Conservation (phyloP, 1,284 basidiomycete genomes). For the Microbotryum violaceum region DNA sequence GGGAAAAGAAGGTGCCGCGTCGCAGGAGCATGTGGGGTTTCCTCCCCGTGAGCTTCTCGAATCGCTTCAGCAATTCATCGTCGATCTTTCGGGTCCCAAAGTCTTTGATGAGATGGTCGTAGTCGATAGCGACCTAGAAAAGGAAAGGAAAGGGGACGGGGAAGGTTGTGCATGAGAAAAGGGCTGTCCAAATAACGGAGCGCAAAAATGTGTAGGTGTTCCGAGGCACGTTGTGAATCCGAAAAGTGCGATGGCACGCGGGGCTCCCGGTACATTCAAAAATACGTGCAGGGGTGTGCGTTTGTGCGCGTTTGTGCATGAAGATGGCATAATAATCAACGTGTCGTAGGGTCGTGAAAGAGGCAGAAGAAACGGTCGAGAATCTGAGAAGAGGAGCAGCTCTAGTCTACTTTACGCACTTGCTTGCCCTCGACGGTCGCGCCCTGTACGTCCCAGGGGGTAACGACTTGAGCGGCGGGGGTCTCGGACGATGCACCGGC, state of each 20-base stretch:
- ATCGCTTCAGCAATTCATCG: conserved; percentile 69
- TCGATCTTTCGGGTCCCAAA: conserved; percentile 87
- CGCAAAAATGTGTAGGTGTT: neutral
- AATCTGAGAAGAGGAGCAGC: neutral
- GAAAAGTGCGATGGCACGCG: no score
- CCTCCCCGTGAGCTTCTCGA: conserved; percentile 83
- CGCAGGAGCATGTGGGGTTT: conserved; percentile 85
- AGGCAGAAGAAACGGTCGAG: neutral
- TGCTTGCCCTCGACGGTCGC: conserved; percentile 87
- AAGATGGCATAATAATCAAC: neutral
- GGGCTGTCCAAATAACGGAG: neutral
- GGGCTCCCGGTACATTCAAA: neutral
- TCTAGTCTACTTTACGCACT: conserved; percentile 39
- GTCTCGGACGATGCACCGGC: neutral
- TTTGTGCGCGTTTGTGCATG: neutral
- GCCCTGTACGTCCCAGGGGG: conserved; percentile 97
- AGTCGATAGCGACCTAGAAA: conserved; percentile 55
- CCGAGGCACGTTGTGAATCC: no score
- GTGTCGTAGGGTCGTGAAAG: neutral
- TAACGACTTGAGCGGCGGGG: conserved; percentile 68
- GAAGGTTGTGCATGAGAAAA: neutral
- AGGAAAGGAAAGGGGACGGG: neutral
- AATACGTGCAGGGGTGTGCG: neutral
- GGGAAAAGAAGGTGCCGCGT: conserved; percentile 94
- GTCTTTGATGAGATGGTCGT: conserved; percentile 87